Evolutionary conservation across 2,329 filamentous ascomycete species (phyloP).

Genomic region (Fulvia fulva): DNA sequence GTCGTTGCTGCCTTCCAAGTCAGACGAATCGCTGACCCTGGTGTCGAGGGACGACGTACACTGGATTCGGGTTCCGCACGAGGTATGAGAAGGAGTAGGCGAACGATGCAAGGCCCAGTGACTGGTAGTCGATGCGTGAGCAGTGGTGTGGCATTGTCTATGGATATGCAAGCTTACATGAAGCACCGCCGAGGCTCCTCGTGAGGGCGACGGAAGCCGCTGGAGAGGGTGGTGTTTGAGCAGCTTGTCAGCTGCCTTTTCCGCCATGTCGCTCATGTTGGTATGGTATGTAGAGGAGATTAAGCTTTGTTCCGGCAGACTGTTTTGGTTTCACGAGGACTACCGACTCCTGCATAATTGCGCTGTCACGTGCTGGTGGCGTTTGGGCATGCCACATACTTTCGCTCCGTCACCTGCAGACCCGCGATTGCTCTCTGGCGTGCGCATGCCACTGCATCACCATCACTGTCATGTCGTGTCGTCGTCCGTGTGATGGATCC

Average conservation of each 20-base stretch:
- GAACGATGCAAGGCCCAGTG: slow-evolving; percentile 44
- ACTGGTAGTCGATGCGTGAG: not conserved
- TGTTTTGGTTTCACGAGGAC: not conserved
- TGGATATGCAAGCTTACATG: slow-evolving; percentile 43
- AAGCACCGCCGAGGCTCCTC: slow-evolving; percentile 58
- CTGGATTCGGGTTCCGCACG: slow-evolving; percentile 34
- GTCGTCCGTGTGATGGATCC: too few species aligned
- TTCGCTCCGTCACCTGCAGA: not conserved
- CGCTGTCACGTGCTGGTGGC: not conserved
- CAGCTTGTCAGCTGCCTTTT: slow-evolving; percentile 24
- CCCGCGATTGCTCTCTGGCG: not conserved
- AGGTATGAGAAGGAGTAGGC: slow-evolving; percentile 43
- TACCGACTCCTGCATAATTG: not conserved
- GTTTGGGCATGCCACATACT: not conserved
- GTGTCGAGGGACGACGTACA: slow-evolving; percentile 25
- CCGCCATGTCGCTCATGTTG: not conserved
- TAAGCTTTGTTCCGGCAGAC: not conserved
- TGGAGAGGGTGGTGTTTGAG: slow-evolving; percentile 58
- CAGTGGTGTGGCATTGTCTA: not conserved
- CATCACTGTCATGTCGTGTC: not conserved
- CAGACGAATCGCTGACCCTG: slow-evolving; percentile 7
- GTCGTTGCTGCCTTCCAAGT: slow-evolving; percentile 43
- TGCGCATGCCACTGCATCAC: not conserved
- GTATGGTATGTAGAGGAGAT: not conserved
- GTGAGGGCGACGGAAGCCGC: slow-evolving; percentile 61